A percentile compares a stretch with the other conserved stretches of the same genome.
These are phyloP conservation scores for Maudiozyma turicensis DNA, from an alignment of 805 yeast species.

Conservation along the genomic window DNA sequence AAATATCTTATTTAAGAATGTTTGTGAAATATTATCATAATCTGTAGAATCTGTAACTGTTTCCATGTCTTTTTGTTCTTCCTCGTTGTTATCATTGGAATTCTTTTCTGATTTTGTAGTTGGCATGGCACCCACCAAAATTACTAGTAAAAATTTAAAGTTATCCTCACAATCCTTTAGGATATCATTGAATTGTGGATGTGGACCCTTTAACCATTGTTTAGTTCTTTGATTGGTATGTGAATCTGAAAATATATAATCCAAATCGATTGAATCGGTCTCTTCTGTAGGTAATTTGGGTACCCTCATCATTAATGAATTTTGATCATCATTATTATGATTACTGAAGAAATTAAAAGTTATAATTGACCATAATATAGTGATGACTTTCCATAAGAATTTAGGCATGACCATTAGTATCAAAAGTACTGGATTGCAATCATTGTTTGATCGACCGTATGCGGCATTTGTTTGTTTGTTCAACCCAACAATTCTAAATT, in stretches of 20 bases:
- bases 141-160: constrained; percentile 43
- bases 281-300: constrained; percentile 17
- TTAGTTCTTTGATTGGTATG: not conserved
- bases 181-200: constrained; percentile 35
- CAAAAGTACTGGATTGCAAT: constrained; percentile 35
- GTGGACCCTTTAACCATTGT: not conserved
- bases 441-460: not conserved
- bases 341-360: not conserved
- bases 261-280: constrained; percentile 5
- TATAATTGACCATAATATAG: constrained; percentile 5
- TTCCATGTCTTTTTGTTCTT: not conserved
- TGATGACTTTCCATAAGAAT: constrained; percentile 23
- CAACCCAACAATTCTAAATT: constrained; percentile 20
- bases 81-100: constrained; percentile 1
- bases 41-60: not conserved
- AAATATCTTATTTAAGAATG: constrained; percentile 37
- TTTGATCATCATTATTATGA: constrained; percentile 1
- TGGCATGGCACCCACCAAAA: constrained; percentile 37
- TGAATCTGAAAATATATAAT: constrained; percentile 1
- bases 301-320: constrained; percentile 8
- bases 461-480: not conserved
- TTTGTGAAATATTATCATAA: constrained; percentile 27
- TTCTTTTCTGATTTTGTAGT: not conserved
- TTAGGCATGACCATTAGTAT: constrained; percentile 49
- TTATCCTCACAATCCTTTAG: constrained; percentile 32